Base-by-base conservation (phyloP, 495 filamentous ascomycete genomes). In the Arthonia radiata region DNA sequence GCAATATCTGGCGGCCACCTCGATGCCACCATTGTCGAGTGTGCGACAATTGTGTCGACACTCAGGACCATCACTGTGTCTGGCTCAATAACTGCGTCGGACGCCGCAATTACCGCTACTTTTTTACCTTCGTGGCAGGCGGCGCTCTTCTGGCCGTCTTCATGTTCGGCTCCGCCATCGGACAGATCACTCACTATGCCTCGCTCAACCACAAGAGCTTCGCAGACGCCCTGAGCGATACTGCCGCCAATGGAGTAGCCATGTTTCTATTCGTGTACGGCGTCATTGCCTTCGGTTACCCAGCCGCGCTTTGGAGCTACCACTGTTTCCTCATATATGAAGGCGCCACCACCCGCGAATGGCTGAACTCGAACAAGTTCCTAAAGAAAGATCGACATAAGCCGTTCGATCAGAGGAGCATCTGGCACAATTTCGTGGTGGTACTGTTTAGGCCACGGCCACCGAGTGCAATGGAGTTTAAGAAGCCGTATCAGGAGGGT, bases 51-150 rank as follows among this genome's bases (percentile, higher is more conserved):
- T 97, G 86, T 44, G 64, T 97, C 24, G 86, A 97, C 44, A 93
- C 83, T 0, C 81, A 93, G 37, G 86, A 97, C 41, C 86, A 97
- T 40, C 86, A 97, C 53, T 97, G 86, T 39, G 80, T 94, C 13
- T 97, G 89, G 89, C 66, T 97, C 27, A 97, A 97, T 50, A 97
- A 94, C 46, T 97, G 86, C 47, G 73, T 97, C 24, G 86, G 86
- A 4, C 75, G 89, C 18, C 77, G 86, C 29, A 97, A 97, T 47
- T 97, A 97, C 47, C 80, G 89, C 26, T 97, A 86, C 40, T 97
- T 97, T 48, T 90, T 93, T 40, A 61, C 71, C 12, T 97, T 93
- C 48, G 62, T 94, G 35, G 63, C 57, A 37, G 61, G 65, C 12
- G 67, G 58, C 8, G 79, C 77, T 1, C 31, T 92, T n/a, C 56